A percentile compares a stretch with the other conserved stretches of the same genome.
Conservation (phyloP, 208 protist genomes). For the Leishmania tarentolae region DNA sequence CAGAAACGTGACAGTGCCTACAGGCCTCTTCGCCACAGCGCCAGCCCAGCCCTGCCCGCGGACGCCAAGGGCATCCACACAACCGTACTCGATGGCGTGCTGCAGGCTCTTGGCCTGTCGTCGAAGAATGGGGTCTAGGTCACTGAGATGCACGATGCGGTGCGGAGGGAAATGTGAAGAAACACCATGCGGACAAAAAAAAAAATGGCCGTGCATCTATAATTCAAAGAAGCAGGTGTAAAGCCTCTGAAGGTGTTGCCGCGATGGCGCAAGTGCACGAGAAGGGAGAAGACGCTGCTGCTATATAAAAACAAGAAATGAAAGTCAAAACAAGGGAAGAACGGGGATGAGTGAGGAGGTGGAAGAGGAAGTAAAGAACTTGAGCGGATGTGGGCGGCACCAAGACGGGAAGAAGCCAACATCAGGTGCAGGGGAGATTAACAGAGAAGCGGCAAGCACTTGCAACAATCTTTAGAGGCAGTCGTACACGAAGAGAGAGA, state of each 20-base stretch:
- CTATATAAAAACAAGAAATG: neutral
- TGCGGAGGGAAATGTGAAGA: too few species aligned
- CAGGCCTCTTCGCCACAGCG: neutral
- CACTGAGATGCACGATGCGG: too few species aligned
- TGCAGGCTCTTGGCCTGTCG: neutral
- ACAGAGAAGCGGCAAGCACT: neutral
- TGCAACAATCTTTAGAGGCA: neutral
- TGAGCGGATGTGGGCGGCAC: neutral
- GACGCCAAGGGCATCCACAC: constrained; percentile 4
- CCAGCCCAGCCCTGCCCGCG: neutral
- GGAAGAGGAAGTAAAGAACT: neutral
- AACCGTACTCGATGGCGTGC: constrained; percentile 4
- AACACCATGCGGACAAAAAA: neutral
- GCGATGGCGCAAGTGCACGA: neutral
- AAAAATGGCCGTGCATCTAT: neutral
- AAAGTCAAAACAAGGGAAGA: neutral
- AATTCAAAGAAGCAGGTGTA: neutral
- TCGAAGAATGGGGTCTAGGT: too few species aligned
- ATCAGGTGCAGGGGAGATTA: neutral
- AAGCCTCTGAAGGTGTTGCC: too few species aligned
- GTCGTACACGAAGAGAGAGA: neutral
- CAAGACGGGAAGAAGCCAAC: neutral
- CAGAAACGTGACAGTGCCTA: neutral
- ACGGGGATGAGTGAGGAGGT: neutral
- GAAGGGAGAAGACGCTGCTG: neutral